Percentiles rank a stretch among this genome's conserved stretches.
phyloP scores from a whole-genome alignment of 129 eudicot genomes.

The Chrysanthemum lavandulifolium region DNA sequence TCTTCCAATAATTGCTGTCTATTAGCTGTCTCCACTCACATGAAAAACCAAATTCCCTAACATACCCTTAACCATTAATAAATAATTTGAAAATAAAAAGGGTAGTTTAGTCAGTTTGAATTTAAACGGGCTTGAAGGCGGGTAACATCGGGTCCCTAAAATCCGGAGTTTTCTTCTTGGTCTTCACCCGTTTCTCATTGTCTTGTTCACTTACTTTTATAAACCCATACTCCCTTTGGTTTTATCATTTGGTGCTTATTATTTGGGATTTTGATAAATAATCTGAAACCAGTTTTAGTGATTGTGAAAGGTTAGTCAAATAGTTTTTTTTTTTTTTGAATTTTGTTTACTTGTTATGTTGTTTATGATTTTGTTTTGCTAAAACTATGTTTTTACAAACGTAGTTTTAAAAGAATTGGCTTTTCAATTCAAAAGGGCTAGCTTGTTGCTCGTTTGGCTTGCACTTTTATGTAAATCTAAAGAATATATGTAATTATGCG shows the following conservation, averaged over 20 bases:
- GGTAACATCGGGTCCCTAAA: constrained; percentile 42
- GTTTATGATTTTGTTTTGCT: no score
- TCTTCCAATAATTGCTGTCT: constrained; percentile 24
- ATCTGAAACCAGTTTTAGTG: not conserved
- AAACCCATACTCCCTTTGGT: constrained; percentile 8
- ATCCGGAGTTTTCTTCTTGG: constrained; percentile 25
- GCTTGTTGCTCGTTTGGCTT: no score
- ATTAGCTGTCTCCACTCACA: constrained; percentile 31
- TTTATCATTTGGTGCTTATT: not conserved
- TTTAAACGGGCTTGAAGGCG: constrained; percentile 38
- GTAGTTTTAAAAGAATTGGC: no score
- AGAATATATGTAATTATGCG: no score
- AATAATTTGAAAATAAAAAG: constrained; percentile 7
- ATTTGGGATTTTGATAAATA: not conserved
- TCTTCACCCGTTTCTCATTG: constrained; percentile 20
- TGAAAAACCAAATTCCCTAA: constrained; percentile 22
- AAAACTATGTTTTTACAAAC: no score
- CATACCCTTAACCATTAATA: constrained; percentile 11
- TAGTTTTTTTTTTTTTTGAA: not conserved
- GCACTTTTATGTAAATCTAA: no score
- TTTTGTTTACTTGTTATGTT: not conserved
- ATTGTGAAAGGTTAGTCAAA: constrained; percentile 23
- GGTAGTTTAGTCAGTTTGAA: constrained; percentile 18
- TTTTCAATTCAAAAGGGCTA: no score
- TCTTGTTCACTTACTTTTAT: not conserved